Base-by-base conservation (phyloP, 805 yeast species). In the Candida boidinii region DNA sequence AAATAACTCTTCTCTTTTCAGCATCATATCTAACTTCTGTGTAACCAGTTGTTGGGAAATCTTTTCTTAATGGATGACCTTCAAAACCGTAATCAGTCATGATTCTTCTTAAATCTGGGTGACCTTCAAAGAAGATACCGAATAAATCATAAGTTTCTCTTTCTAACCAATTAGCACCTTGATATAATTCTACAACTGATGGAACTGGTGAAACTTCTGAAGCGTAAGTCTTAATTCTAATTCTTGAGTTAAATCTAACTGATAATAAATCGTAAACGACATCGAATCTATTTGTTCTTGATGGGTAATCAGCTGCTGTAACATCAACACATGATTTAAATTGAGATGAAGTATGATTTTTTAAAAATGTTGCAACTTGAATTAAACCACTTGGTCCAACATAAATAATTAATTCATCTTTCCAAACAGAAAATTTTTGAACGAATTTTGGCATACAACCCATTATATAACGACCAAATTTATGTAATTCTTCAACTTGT, bases 1-100 rank as follows among this genome's bases (percentile, higher is more conserved):
- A 85, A 14, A 85, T 84, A 36, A 85, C 77, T 56, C 95, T 74
- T 68, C 84, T 77, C 71, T 85, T 85, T 60, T 85, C 94, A 56
- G 84, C 86, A 58, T 85, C 95, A 61, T 83, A 85, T 54, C 88
- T 73, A 26, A 84, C 85, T 64, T 85, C 95, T 30, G 92, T 83
- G 63, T 83, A 85, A 36, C 95, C 95, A 26, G 92, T 81, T 27
- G 90, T 78, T 46, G 95, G 95, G 80, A 85, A 85, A 60, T 85
- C 95, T 58, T 85, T 85, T 60, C 94, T 74, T 54, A 84, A 69
- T 11, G 95, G 95, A 54, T 84, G 92, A 34, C 95, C 95, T 60
- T 83, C 94, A 48, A 85, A 84, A 16, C 95, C 95, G 58, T 84
- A 84, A 60, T 84, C 95, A 35, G 95, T 84, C 76, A 84, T 72